Percentiles rank a stretch among this genome's conserved stretches.
Conservation (phyloP, 306 rosid species). For the Cucurbita ficifolia region DNA sequence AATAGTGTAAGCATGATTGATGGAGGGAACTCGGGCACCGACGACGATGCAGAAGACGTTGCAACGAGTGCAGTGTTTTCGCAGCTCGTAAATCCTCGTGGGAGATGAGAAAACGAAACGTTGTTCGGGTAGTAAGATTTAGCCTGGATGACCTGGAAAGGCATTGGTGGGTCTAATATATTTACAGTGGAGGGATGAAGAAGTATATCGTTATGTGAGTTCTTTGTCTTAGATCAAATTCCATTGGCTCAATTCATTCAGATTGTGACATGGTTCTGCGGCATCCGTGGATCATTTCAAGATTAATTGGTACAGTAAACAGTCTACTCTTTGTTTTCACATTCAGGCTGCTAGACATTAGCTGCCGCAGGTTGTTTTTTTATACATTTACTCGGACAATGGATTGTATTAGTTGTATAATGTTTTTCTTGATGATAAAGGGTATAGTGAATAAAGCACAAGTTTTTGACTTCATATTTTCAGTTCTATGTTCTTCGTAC, state of each 20-base stretch:
- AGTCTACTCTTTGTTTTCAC: constrained; percentile 5
- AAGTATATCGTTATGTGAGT: background rate
- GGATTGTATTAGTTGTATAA: constrained; percentile 7
- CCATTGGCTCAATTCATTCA: constrained; percentile 6
- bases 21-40: constrained; percentile 36
- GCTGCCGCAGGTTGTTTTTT: constrained; percentile 2
- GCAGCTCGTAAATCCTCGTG: constrained; percentile 86
- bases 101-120: constrained; percentile 43
- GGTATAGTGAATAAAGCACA: constrained; percentile 8
- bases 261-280: background rate
- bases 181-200: constrained; percentile 4
- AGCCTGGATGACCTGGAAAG: constrained; percentile 3
- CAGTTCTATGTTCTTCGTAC: background rate
- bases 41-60: constrained; percentile 59
- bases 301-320: constrained; percentile 11
- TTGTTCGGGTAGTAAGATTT: background rate
- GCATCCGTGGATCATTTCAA: background rate
- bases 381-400: constrained; percentile 5
- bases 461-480: background rate
- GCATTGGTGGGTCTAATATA: constrained; percentile 2
- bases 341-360: constrained; percentile 1
- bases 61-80: constrained; percentile 93
- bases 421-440: constrained; percentile 2
- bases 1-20: constrained; percentile 68
- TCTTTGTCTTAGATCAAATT: constrained; percentile 1